phyloP scores from a whole-genome alignment of 2,329 filamentous ascomycete genomes.

The Spiromastix sp. region DNA sequence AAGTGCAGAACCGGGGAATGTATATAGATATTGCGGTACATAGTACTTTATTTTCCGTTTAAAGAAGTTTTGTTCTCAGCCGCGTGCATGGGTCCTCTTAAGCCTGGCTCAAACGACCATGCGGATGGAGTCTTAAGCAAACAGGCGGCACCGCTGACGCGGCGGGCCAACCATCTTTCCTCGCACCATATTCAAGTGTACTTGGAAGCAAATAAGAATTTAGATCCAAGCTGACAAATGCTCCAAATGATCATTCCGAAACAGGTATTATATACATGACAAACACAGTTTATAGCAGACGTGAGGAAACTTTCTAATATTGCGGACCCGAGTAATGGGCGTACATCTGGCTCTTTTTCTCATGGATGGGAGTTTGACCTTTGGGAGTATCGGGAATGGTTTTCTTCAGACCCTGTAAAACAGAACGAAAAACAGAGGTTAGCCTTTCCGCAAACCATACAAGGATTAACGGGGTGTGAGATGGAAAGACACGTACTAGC shows the following conservation, averaged over 20 bases:
- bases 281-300: conserved; percentile 11
- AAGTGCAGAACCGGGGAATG: too few species aligned
- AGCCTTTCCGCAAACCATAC: not conserved
- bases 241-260: conserved; percentile 11
- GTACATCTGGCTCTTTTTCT: conserved; percentile 46
- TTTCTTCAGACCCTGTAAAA: conserved; percentile 65
- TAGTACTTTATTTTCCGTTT: too few species aligned
- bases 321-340: conserved; percentile 30
- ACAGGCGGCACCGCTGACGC: too few species aligned
- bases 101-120: too few species aligned
- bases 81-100: too few species aligned
- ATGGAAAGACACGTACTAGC: conserved; percentile 55
- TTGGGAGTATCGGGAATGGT: conserved; percentile 63
- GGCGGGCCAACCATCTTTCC: too few species aligned
- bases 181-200: not conserved
- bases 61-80: too few species aligned
- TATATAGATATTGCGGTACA: too few species aligned
- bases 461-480: not conserved
- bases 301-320: conserved; percentile 18
- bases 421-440: conserved; percentile 5
- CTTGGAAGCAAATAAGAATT: conserved; percentile 6
- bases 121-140: too few species aligned
- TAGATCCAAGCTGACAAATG: conserved; percentile 12
- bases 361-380: conserved; percentile 62
- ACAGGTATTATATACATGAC: conserved; percentile 31